A percentile compares a stretch with the other conserved stretches of the same genome.
phyloP scores from a whole-genome alignment of 345 rosid genomes.

The Acer yangbiense region DNA sequence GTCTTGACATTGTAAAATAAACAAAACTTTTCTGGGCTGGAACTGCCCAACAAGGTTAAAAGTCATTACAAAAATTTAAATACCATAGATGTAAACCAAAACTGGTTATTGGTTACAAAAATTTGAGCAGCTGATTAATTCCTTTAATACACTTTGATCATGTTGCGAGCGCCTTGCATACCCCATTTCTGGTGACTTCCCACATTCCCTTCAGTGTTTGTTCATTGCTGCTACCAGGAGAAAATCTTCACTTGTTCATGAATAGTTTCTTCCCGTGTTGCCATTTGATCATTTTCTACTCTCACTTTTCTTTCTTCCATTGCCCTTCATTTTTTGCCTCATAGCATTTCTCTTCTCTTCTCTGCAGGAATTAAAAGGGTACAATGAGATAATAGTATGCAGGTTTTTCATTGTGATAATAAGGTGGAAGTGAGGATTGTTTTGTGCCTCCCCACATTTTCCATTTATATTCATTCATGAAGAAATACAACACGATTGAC shows the following conservation, averaged over 20 bases:
- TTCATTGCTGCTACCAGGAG: background rate
- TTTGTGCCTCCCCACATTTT: background rate
- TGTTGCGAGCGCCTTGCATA: background rate
- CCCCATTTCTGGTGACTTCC: background rate
- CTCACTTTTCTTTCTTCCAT: conserved; percentile 13
- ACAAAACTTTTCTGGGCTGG: background rate
- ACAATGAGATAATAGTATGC: background rate
- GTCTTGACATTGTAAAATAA: background rate
- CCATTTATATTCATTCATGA: background rate
- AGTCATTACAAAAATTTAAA: background rate
- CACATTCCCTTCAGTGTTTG: too few species aligned
- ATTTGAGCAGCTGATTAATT: background rate
- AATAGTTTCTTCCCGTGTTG: background rate
- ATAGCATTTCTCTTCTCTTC: conserved; percentile 75
- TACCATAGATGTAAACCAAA: background rate
- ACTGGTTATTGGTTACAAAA: background rate
- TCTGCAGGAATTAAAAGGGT: conserved; percentile 36
- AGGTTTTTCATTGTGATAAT: background rate
- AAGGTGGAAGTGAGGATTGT: background rate
- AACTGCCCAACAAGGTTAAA: background rate
- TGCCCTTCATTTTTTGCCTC: conserved; percentile 35
- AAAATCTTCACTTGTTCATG: background rate
- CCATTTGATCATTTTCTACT: conserved; percentile 10
- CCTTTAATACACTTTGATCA: background rate
- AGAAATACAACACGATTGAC: background rate